These are phyloP conservation scores for Elongisporangium prolatum DNA, from an alignment of 352 stramenopile genomes.

Conservation along the genomic window DNA sequence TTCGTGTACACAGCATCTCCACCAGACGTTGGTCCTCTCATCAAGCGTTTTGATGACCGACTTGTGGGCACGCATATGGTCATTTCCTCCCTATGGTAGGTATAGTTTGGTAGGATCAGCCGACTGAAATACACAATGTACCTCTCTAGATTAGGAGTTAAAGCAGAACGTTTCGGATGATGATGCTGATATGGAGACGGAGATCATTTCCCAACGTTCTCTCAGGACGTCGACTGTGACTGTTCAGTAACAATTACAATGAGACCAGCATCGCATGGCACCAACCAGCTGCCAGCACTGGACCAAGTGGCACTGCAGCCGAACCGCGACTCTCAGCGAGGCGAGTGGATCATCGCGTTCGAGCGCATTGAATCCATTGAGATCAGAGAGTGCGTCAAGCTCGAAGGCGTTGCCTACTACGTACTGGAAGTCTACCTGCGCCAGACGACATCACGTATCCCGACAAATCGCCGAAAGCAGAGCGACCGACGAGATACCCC, in stretches of 20 bases:
- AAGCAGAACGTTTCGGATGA: background rate
- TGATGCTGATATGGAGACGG: background rate
- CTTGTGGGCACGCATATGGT: background rate
- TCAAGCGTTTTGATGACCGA: background rate
- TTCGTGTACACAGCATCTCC: background rate
- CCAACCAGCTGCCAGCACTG: background rate
- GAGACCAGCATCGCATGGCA: background rate
- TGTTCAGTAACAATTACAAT: background rate
- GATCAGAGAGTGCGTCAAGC: slow-evolving; percentile 31
- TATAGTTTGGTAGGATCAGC: no score
- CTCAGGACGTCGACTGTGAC: background rate
- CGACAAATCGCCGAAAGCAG: slow-evolving; percentile 9
- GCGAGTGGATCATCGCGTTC: slow-evolving; percentile 30
- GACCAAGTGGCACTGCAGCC: slow-evolving; percentile 7
- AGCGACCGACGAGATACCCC: background rate
- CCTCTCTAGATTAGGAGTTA: background rate
- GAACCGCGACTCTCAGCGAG: slow-evolving; percentile 26
- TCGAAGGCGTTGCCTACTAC: slow-evolving; percentile 34
- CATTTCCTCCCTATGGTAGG: background rate
- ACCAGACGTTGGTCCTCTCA: background rate
- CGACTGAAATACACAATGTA: no score
- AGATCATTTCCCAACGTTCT: background rate
- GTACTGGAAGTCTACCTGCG: slow-evolving; percentile 48
- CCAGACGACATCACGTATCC: slow-evolving; percentile 26
- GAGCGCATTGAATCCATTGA: slow-evolving; percentile 43